Evolutionary conservation across 768 basidiomycete genomes (phyloP).

Genomic region (Tylopilus plumbeoviolaceoides): DNA sequence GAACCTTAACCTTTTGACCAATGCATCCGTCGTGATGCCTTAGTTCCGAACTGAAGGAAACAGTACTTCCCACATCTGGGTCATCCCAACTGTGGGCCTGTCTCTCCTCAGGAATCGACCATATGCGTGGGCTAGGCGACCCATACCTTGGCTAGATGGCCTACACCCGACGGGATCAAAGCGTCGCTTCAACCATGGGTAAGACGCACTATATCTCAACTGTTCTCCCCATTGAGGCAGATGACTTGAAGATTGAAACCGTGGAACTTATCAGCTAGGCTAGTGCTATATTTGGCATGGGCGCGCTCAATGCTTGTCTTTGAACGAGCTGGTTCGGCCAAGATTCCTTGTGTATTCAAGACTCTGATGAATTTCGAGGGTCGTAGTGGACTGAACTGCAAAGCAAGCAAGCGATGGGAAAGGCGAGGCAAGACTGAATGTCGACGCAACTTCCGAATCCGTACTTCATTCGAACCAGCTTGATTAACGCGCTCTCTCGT

Average conservation of each 20-base stretch:
- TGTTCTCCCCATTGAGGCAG: not conserved
- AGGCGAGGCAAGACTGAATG: no score
- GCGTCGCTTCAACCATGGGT: not conserved
- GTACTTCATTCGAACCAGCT: not conserved
- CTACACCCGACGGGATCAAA: not conserved
- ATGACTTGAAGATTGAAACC: not conserved
- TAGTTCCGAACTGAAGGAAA: not conserved
- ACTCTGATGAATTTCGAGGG: not conserved
- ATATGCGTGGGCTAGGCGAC: not conserved
- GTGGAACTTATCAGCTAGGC: not conserved
- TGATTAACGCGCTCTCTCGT: not conserved
- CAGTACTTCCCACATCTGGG: not conserved
- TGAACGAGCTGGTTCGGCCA: constrained; percentile 7
- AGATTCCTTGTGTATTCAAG: not conserved
- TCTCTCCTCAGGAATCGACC: not conserved
- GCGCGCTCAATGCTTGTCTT: not conserved
- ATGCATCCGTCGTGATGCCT: no score
- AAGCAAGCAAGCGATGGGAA: not conserved
- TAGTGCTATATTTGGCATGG: not conserved
- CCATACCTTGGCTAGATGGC: not conserved
- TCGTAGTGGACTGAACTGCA: not conserved
- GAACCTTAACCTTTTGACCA: constrained; percentile 6
- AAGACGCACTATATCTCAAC: not conserved
- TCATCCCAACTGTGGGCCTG: not conserved
- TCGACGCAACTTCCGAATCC: no score